Evolutionary conservation across 345 rosid species (phyloP), one percentile per base, ranked within the genome.

Genomic region (Salix brachista): DNA sequence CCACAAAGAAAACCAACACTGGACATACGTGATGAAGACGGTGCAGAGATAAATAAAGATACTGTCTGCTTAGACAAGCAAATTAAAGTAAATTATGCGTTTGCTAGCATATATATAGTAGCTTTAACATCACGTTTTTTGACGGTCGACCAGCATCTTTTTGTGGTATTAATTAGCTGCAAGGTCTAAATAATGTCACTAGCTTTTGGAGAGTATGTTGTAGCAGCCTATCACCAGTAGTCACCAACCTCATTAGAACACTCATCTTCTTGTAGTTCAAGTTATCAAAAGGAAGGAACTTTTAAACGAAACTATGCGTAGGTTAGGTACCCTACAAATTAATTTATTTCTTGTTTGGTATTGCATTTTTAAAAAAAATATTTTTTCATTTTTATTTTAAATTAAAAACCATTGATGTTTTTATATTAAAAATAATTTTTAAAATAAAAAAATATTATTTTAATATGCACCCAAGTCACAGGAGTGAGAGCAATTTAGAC

Each of bases 41-140:
- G 19, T 74, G 81, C 67, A 42, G n/a, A 52, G 58, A 75, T 44
- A 73, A 32, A 65, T 19, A 65, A 65, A 65, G 82, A 79, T 74
- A 48, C 78, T 39, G 8, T 69, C 58, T 67, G 70, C 54, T 42
- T 58, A 9, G 25, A 32, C 34, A 56, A 60, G 70, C 77, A 28
- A 30, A 44, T 28, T 42, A 72, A 79, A 67, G 58, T 34, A 13
- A 26, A 19, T 37, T 23, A n/a, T 58, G 64, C 28, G 48, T 46
- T 65, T 18, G 8, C 46, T 36, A n/a, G n/a, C 37, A 11, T 46
- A 13, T 13, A 28, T 52, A 2, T 44, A 28, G 54, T 50, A 65
- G 65, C 76, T 71, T 65, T n/a, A 5, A 36, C 42, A 25, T 54
- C 13, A 52, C 65, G 74, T 71, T 52, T 71, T 12, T 52, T 42